Base-by-base conservation (phyloP, 371 early-diverging fungal genomes). In the Mucor plumbeus region DNA sequence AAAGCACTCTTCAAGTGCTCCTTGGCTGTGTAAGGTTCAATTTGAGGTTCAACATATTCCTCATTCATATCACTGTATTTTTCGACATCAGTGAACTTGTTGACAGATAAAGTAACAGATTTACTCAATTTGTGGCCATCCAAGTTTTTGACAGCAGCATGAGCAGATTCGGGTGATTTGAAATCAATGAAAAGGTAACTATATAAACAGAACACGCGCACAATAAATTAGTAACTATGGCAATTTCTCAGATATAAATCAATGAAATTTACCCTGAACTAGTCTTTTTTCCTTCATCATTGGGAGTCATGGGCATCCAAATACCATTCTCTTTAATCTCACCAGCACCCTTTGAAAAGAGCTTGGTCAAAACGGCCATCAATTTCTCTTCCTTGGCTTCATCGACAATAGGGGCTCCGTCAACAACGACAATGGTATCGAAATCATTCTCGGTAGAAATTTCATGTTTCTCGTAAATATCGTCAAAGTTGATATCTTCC, bases 101-200 rank as follows among this genome's bases (percentile, higher is more conserved):
- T 94, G 67, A 95, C 95, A 35, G 87, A 80, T 53, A 98, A 82
- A 17, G 87, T 85, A 82, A 97, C 97, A 26, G 80, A 75, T 75
- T 90, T 93, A 85, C 94, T 94, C 77, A 99, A 78, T 70, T 85
- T 87, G 82, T 85, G 88, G 26, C 92, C 92, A 78, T 97, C 90
- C 54, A 89, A 84, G 61, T 84, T 78, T 73, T 90, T 91, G 70
- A 97, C 87, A 15, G 94, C 95, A 33, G 87, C 76, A 56, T 83
- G 80, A 19, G 98, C 99, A 73, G 91, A 87, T 77, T 94, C 94
- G 11, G 92, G 82, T 38, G 91, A 91, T 77, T 90, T 93, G 71
- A 95, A 97, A 73, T 97, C 97, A 64, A 99, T 84, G 71, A 97
- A 99, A 73, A 95, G 81, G 83, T 88, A 97, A 31, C 97, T 94